Conservation (phyloP, 169 alveolate species). For the Plasmodium cynomolgi region DNA sequence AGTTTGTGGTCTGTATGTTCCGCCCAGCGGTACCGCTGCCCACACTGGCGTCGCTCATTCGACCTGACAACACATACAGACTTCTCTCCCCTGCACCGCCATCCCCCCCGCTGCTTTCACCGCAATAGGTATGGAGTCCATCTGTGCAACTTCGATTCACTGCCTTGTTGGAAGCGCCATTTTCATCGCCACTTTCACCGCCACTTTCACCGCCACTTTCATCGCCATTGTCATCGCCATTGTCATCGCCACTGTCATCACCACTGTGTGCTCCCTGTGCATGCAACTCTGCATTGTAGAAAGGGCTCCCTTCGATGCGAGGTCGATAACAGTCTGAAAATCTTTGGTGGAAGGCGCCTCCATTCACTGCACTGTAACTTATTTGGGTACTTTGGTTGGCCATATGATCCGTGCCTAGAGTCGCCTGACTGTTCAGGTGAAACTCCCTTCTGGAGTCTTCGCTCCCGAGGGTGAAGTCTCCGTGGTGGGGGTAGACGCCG, state of each 20-base stretch:
- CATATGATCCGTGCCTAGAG: neutral
- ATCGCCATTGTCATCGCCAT: neutral
- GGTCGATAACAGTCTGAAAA: neutral
- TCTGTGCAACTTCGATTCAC: neutral
- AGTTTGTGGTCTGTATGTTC: neutral
- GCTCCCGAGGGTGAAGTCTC: neutral
- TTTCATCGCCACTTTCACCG: too few relatives aligned
- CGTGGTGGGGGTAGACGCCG: neutral
- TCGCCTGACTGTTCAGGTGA: neutral
- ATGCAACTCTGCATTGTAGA: neutral
- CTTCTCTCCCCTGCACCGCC: neutral
- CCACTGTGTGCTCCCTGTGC: neutral
- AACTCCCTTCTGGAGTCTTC: neutral
- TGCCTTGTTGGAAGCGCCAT: neutral
- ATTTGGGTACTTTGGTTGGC: neutral
- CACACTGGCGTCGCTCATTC: neutral
- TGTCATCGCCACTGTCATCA: neutral
- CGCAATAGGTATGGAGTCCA: neutral
- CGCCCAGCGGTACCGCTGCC: neutral
- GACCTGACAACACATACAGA: neutral
- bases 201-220: neutral
- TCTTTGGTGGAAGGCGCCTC: neutral
- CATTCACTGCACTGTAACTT: neutral
- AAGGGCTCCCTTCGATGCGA: neutral
- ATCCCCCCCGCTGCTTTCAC: neutral